phyloP scores from a whole-genome alignment of 148 eudicot genomes.

The Cornus suecica region DNA sequence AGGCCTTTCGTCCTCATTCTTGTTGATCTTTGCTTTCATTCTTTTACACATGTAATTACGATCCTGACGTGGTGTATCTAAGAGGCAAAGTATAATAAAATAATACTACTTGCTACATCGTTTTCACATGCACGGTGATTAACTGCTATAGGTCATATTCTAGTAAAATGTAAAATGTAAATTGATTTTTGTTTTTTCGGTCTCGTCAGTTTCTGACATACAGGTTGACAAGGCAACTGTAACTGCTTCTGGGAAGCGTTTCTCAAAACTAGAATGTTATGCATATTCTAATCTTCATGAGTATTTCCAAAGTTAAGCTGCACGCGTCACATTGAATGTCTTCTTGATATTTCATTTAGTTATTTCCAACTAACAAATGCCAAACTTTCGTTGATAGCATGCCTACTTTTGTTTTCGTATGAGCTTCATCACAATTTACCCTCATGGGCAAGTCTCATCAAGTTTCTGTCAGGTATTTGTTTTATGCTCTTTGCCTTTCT shows the following conservation, averaged over 20 bases:
- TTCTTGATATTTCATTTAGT: not conserved
- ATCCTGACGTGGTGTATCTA: not conserved
- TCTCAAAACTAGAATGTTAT: conserved; percentile 44
- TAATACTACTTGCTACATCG: not conserved
- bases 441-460: conserved; percentile 35
- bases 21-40: too few relatives aligned
- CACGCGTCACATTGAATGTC: conserved; percentile 11
- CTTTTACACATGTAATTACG: not conserved
- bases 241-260: conserved; percentile 44
- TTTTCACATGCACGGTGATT: not conserved
- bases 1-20: too few relatives aligned
- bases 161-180: not conserved
- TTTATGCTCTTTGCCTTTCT: not conserved
- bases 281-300: conserved; percentile 71
- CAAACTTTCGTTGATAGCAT: conserved; percentile 44
- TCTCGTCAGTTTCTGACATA: conserved; percentile 45
- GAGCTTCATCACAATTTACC: conserved; percentile 68
- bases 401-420: conserved; percentile 67
- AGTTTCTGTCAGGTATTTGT: conserved; percentile 67
- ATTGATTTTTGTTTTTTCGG: not conserved
- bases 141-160: not conserved
- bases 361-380: conserved; percentile 11
- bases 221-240: conserved; percentile 56
- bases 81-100: not conserved
- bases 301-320: conserved; percentile 78